A percentile compares a stretch with the other conserved stretches of the same genome.
These are phyloP conservation scores for Tuber calosporum DNA, from an alignment of 495 filamentous ascomycete species.

Conservation along the genomic window DNA sequence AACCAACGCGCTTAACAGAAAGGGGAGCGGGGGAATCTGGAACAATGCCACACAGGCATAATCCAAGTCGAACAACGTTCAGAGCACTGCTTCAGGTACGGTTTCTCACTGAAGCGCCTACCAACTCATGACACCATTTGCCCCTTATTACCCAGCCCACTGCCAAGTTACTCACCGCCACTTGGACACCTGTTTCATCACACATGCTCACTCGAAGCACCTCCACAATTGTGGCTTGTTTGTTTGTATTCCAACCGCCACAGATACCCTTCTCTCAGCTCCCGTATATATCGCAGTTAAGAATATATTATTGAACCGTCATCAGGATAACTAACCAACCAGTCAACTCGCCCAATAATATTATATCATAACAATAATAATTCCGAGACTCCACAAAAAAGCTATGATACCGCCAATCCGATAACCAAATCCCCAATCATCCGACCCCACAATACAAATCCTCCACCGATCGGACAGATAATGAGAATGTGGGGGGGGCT, in stretches of 20 bases:
- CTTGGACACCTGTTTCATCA: background rate
- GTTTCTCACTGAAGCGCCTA: background rate
- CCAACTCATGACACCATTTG: background rate
- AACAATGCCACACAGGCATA: background rate
- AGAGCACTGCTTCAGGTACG: background rate
- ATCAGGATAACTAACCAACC: no score
- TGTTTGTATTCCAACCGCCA: background rate
- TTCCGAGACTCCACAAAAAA: background rate
- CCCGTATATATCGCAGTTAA: no score
- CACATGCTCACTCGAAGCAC: background rate
- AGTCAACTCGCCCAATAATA: no score
- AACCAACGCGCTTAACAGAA: background rate
- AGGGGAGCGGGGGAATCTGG: background rate
- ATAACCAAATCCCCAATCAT: background rate
- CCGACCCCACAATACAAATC: background rate
- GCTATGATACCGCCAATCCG: background rate
- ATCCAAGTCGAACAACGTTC: background rate
- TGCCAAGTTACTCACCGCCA: background rate
- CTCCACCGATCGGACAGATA: background rate
- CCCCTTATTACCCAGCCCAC: background rate
- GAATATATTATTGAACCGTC: no score
- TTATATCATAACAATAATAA: background rate
- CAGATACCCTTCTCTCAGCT: background rate
- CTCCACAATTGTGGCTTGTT: background rate
- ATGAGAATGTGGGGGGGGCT: background rate